phyloP scores from a whole-genome alignment of 2,329 filamentous ascomycete genomes.

The Aspergillus melleus region DNA sequence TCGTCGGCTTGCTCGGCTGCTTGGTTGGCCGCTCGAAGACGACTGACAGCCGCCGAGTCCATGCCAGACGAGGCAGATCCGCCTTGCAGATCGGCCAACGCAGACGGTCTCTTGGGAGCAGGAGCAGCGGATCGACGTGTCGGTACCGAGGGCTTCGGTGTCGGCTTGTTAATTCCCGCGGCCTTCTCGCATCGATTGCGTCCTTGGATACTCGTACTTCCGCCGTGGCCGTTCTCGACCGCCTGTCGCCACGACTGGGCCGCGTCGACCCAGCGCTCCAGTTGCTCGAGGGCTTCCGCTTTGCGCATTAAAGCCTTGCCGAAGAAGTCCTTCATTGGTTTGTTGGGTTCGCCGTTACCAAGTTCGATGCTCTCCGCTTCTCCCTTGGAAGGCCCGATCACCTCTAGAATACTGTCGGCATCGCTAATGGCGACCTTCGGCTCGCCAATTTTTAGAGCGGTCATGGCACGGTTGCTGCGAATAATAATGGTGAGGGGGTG shows the following conservation, averaged over 20 bases:
- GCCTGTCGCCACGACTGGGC: constrained; percentile 76
- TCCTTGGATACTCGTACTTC: constrained; percentile 77
- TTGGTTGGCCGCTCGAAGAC: constrained; percentile 78
- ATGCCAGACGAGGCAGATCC: constrained; percentile 43
- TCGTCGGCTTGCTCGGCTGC: constrained; percentile 85
- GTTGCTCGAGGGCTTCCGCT: constrained; percentile 90
- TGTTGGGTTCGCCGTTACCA: constrained; percentile 61
- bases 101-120: constrained; percentile 34
- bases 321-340: constrained; percentile 90
- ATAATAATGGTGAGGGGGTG: constrained; percentile 89
- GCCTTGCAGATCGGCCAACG: constrained; percentile 33
- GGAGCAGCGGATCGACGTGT: constrained; percentile 50
- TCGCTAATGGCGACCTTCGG: constrained; percentile 84
- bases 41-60: constrained; percentile 74
- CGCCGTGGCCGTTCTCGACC: constrained; percentile 83
- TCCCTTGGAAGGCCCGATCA: constrained; percentile 79
- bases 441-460: constrained; percentile 86
- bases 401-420: constrained; percentile 73
- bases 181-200: constrained; percentile 88
- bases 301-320: constrained; percentile 93
- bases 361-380: constrained; percentile 78
- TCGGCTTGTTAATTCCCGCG: constrained; percentile 62
- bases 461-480: constrained; percentile 86
- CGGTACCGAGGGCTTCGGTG: constrained; percentile 48
- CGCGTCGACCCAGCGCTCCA: constrained; percentile 91